Evolutionary conservation across 2,329 filamentous ascomycete species (phyloP), one percentile per base, ranked within the genome.

Genomic region (Penicillium sp.): DNA sequence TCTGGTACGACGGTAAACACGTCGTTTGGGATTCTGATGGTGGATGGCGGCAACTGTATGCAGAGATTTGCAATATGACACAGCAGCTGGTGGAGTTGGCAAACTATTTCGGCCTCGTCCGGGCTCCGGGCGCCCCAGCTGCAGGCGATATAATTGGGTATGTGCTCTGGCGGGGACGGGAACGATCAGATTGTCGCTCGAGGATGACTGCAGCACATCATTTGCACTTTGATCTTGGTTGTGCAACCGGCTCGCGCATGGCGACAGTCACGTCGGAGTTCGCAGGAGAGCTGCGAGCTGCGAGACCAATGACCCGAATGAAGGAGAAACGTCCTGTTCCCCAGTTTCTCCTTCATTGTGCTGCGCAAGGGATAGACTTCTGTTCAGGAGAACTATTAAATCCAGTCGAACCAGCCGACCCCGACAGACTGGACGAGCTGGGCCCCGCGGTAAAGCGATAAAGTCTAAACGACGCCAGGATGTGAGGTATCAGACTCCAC

Each of bases 401-500:
- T 19, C 30, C 40, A 42, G 28, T 22, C 33, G 12, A 26, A 22
- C 49, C 38, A 44, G 19, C 53, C 57, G 56, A 62, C 53, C 59
- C 59, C 56, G 38, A 54, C 10, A 26, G 37, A 7, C 13, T 58
- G 53, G 57, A 24, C 49, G 35, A 56, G 49, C 53, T 44, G 53
- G 44, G 24, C 42, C 33, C 58, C 28, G 53, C 17, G 35, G 17
- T 19, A 24, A 37, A 8, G n/a, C 13, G 35, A 22, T 12, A 57
- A 61, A 62, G 54, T 57, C 54, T 59, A 60, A 51, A 53, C 47
- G 59, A 61, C 61, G 55, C 62, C 54, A 58, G 42, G 62, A 69
- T 71, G 62, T 70, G 69, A 71, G 64, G 53, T 68, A 62, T 71
- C 68, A 38, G 17, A 28, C 51, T 54, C 51, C 51, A 54, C 35